phyloP scores from a whole-genome alignment of 345 rosid species.

The Chamaenerion angustifolium region DNA sequence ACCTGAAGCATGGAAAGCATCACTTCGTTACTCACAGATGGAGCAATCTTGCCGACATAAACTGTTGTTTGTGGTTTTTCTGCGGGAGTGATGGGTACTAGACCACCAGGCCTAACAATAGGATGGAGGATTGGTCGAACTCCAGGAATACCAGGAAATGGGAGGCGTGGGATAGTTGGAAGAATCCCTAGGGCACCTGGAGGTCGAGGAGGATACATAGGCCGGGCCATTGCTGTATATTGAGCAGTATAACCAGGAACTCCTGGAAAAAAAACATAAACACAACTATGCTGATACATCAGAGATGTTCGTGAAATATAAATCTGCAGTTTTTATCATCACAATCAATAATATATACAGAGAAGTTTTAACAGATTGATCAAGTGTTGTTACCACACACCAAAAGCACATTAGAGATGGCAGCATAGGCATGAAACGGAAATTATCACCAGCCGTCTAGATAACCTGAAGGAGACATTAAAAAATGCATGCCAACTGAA shows the following conservation, averaged over 20 bases:
- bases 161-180: slow-evolving; percentile 50
- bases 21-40: slow-evolving; percentile 76
- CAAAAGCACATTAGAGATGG: slow-evolving; percentile 77
- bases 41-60: slow-evolving; percentile 90
- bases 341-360: neutral
- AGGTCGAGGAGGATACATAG: slow-evolving; percentile 72
- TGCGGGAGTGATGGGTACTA: slow-evolving; percentile 50
- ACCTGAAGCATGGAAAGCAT: slow-evolving; percentile 76
- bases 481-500: slow-evolving; percentile 45
- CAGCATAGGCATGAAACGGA: slow-evolving; percentile 68
- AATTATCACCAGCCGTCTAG: slow-evolving; percentile 86
- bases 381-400: slow-evolving; percentile 73
- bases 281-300: slow-evolving; percentile 54
- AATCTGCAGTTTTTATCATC: slow-evolving; percentile 3
- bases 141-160: slow-evolving; percentile 51
- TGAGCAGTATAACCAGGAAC: slow-evolving; percentile 62
- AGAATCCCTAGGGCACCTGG: slow-evolving; percentile 51
- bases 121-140: slow-evolving; percentile 64
- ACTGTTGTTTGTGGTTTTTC: slow-evolving; percentile 95
- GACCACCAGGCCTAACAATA: slow-evolving; percentile 50
- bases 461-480: slow-evolving; percentile 77
- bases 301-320: slow-evolving; percentile 24
- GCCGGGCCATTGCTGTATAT: slow-evolving; percentile 64
- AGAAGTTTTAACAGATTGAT: slow-evolving; percentile 10
- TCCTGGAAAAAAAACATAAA: slow-evolving; percentile 50